Evolutionary conservation across 768 basidiomycete species (phyloP).

Genomic region (Pulveroboletus sp.): DNA sequence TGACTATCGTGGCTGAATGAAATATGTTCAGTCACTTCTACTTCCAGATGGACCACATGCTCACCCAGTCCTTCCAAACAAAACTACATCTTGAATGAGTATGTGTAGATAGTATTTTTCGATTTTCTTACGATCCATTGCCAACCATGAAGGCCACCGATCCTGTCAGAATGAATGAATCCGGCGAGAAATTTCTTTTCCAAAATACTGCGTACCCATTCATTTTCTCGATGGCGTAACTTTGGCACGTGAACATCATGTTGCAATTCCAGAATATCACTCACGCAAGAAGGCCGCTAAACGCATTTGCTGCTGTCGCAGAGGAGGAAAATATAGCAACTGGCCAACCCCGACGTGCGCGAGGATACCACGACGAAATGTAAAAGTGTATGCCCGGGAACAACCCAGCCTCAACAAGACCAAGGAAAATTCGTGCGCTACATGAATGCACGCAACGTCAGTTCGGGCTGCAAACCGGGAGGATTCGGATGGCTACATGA

Average conservation of each 20-base stretch:
- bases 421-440: constrained; percentile 1
- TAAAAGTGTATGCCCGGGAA: not conserved
- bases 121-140: constrained; percentile 2
- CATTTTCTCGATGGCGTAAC: not conserved
- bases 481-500: no score
- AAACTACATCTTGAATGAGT: not conserved
- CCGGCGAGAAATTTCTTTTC: no score
- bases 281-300: constrained; percentile 1
- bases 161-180: not conserved
- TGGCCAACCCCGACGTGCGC: not conserved
- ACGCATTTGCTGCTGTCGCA: not conserved
- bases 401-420: not conserved
- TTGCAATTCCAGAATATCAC: not conserved
- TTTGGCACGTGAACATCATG: not conserved
- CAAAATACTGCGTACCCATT: not conserved
- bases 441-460: no score
- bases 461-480: no score
- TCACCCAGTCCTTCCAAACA: constrained; percentile 1
- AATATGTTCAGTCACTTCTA: not conserved
- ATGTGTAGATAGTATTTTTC: not conserved
- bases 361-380: constrained; percentile 1
- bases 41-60: not conserved
- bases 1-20: not conserved
- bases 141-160: constrained; percentile 1
- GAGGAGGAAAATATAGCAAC: not conserved